Evolutionary conservation across 306 rosid species (phyloP), one percentile per base, ranked within the genome.

Genomic region (Castanopsis chinensis): DNA sequence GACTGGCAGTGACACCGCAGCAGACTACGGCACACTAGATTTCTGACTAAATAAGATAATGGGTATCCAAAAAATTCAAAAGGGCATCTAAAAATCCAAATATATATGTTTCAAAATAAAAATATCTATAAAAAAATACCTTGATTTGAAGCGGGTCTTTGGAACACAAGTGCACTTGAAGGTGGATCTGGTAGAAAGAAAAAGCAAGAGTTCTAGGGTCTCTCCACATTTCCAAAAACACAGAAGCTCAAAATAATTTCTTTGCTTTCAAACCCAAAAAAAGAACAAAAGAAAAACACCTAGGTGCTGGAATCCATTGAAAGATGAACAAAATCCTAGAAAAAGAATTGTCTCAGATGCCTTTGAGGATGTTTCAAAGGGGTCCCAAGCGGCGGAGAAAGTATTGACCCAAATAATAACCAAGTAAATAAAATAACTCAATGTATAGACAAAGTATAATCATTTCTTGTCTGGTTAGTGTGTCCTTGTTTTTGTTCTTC

Each of bases 121-220:
- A 32, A 28, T 1, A 28, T 28, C 30, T 28, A 28, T 28, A 28
- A 28, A 28, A 56, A 12, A 49, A 13, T 15, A 91, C 99, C 98
- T 88, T 93, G 88, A 96, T 91, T 88, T 96, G 87, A 96, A 96
- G 73, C 87, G 80, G 73, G 91, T 85, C 79, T 89, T 93, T 78
- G 99, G 98, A 33, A 89, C 92, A 90, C 93, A 96, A 0, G 92
- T 96, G 86, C 98, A 91, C 78, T 96, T 96, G 96, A 0, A 96
- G 89, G n/a, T 97, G 96, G 70, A 81, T 76, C 91, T 93, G 90
- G 80, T 91, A 96, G 88, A 88, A 96, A 78, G 99, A 91, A 88
- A 91, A 93, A 77, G 89, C 97, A 20, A 96, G 93, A 77, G 85
- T 81, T 76, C 98, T 97, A 54, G 85, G 81, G 81, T 88, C 92